These are phyloP conservation scores for Boletus tomentosulus DNA, from an alignment of 768 basidiomycete species.

Conservation along the genomic window DNA sequence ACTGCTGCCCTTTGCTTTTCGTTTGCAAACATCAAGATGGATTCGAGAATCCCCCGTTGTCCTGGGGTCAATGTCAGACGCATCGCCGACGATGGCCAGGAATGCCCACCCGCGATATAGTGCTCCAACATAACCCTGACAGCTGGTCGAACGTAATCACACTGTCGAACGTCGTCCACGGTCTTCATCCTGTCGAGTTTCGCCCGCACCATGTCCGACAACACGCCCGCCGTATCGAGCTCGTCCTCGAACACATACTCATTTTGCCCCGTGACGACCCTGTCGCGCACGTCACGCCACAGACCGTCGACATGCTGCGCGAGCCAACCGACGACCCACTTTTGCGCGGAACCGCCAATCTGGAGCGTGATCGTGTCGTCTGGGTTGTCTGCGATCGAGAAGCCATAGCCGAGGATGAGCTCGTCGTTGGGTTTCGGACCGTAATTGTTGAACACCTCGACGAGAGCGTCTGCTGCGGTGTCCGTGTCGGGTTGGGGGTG, in stretches of 20 bases:
- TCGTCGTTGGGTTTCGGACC: conserved; percentile 89
- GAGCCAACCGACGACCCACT: conserved; percentile 62
- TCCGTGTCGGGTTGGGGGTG: conserved; percentile 34
- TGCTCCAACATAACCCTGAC: conserved; percentile 62
- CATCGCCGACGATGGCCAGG: neutral
- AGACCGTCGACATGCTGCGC: conserved; percentile 44
- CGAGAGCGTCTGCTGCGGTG: conserved; percentile 24
- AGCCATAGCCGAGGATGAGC: conserved; percentile 89
- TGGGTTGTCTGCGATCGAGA: conserved; percentile 71
- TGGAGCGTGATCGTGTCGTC: conserved; percentile 85
- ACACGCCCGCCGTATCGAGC: conserved; percentile 59
- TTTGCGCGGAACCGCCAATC: conserved; percentile 50
- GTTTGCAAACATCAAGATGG: conserved; percentile 46
- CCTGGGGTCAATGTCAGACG: conserved; percentile 33
- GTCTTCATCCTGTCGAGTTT: conserved; percentile 49
- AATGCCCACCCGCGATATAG: conserved; percentile 58
- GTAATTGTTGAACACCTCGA: conserved; percentile 79
- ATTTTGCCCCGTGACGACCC: conserved; percentile 22
- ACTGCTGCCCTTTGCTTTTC: conserved; percentile 47
- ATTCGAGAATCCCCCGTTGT: conserved; percentile 54
- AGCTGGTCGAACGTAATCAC: conserved; percentile 43
- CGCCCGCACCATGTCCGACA: conserved; percentile 63
- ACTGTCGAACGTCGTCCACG: conserved; percentile 14
- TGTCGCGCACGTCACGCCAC: conserved; percentile 51
- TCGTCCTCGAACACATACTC: conserved; percentile 50